Base-by-base conservation (phyloP, 441 rosid species). In the Omphalea diandra region DNA sequence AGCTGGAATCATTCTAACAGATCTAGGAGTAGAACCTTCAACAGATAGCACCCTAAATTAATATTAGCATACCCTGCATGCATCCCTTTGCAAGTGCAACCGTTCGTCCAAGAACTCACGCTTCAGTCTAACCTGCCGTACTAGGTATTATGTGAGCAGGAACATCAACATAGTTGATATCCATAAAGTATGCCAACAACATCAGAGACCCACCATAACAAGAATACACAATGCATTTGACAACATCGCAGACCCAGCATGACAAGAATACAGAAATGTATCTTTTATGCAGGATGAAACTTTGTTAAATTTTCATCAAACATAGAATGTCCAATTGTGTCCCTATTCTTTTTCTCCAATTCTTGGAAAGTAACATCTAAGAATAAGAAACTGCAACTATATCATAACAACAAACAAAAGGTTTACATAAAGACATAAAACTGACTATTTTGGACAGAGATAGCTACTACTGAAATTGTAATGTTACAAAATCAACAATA, bases 31-130 rank as follows among this genome's bases (percentile, higher is more conserved):
- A 52, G 24, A 55, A 38, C 3, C 41, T 20, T 63, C 60, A 27
- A 63, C 63, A 59, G 70, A 67, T 46, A 52, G 52, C 49, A 65
- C 53, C 50, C 68, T 69, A 71, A 64, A 71, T 65, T 47, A 67
- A 73, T 63, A 60, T 47, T 77, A 58, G 61, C 26, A 53, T 82
- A 90, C 99, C 92, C 86, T 83, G 67, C 67, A 62, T 73, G 78
- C 81, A 79, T 81, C 82, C 71, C 59, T 73, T 49, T 55, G 84
- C 44, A 75, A 76, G 63, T 61, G 66, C 24, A 74, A 66, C 68
- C 81, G 89, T 70, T 81, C 86, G 76, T 95, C 98, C 84, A 95
- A 81, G 81, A 68, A 95, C 71, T 93, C 98, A 40, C 97, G 97
- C 73, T 95, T 95, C 80, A 95, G 79, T 68, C 88, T 89, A 74